Evolutionary conservation across 441 rosid species (phyloP).

Genomic region (Corymbia calophylla): DNA sequence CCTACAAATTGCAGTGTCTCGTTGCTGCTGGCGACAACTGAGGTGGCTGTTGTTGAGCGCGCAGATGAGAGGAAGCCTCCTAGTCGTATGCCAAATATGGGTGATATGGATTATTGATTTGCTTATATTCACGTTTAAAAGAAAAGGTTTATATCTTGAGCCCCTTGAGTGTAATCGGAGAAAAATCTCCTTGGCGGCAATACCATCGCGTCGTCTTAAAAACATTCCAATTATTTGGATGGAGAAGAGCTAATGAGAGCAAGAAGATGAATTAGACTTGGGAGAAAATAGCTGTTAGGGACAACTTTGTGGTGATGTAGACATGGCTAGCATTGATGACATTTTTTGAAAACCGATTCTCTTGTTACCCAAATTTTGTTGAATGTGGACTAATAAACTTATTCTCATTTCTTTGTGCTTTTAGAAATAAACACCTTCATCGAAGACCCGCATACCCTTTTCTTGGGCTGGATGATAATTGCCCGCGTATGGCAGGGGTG

Average conservation of each 20-base stretch:
- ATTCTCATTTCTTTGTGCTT: neutral
- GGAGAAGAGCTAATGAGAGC: neutral
- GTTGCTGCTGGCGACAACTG: conserved; percentile 82
- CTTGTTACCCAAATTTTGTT: neutral
- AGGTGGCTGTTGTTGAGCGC: conserved; percentile 57
- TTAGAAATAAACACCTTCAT: neutral
- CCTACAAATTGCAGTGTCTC: conserved; percentile 47
- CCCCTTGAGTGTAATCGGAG: neutral
- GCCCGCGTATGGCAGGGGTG: neutral
- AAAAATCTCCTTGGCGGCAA: neutral
- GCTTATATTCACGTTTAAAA: neutral
- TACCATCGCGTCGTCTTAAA: neutral
- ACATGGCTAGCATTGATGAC: neutral
- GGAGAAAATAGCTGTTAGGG: neutral
- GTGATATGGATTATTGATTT: conserved; percentile 41
- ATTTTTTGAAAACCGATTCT: neutral
- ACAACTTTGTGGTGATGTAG: neutral
- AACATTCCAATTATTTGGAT: neutral
- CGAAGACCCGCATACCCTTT: neutral
- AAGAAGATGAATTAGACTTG: neutral
- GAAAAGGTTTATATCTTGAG: neutral
- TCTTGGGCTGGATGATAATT: neutral
- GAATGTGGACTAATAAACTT: neutral
- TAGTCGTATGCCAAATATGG: conserved; percentile 62
- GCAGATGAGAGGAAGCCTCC: conserved; percentile 45